Conservation (phyloP, 1,284 basidiomycete species). For the Pterula multifida region DNA sequence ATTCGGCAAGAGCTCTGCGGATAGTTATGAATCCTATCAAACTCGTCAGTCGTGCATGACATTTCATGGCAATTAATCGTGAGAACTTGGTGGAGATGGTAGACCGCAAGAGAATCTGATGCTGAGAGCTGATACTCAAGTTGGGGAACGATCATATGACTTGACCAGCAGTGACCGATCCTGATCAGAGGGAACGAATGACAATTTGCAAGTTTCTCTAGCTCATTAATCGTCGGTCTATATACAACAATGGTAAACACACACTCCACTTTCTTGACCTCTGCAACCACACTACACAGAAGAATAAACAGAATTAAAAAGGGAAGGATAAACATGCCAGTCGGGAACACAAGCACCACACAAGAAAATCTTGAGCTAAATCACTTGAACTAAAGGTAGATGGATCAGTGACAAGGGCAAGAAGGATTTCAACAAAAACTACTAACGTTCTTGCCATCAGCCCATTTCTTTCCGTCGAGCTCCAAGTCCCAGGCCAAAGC, state of each 20-base stretch:
- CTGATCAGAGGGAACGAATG: no score
- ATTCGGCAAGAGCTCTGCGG: not conserved
- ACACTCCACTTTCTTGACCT: no score
- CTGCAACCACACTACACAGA: not conserved
- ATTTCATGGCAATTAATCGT: not conserved
- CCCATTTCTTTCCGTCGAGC: conserved; percentile 78
- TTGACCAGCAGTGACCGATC: no score
- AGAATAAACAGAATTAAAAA: not conserved
- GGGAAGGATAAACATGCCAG: not conserved
- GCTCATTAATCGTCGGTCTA: no score
- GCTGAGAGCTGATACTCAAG: no score
- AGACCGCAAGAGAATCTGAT: no score
- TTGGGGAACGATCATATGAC: no score
- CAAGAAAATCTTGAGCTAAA: no score
- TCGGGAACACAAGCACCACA: no score
- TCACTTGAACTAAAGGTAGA: not conserved
- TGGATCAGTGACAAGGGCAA: not conserved
- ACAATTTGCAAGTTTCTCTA: no score
- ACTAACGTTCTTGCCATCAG: conserved; percentile 77
- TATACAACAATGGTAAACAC: no score
- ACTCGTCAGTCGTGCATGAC: not conserved
- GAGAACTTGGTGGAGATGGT: not conserved
- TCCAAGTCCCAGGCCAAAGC: conserved; percentile 87
- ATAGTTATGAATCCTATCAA: not conserved
- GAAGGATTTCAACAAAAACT: conserved; percentile 7